Evolutionary conservation across 495 filamentous ascomycete genomes (phyloP), one percentile per base, ranked within the genome.

Genomic region (Hyphodiscus hymeniophilus): DNA sequence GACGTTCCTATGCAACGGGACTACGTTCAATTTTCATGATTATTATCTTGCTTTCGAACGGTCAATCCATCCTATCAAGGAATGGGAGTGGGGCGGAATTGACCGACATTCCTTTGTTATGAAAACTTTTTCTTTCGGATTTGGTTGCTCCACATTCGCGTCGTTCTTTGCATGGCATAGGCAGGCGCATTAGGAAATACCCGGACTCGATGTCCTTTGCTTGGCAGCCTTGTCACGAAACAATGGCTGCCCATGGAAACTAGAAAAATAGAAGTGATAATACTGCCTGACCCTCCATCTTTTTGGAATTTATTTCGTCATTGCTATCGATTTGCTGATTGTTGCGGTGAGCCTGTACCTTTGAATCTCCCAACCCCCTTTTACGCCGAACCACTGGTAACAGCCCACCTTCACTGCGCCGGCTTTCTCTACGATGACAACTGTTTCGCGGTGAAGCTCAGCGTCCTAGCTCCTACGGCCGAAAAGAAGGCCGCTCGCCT

Each of bases 1-100:
- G 77, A 81, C 55, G 66, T 81, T 51, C 69, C 73, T 24, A 70
- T 77, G 60, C 82, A 87, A 63, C 72, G 81, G 52, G 84, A 89
- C 57, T 89, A 77, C 60, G 76, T 88, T 59, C 66, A 66, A 40
- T 71, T 87, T 56, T 51, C 18, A 41, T 53, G 20, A 50, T n/a
- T 39, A 26, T 40, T 17, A 35, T 42, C 23, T 38, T 44, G 20
- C 50, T 44, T 21, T 46, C 26, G 47, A 36, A 30, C 40, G 16
- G 40, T 45, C 31, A 15, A 20, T 30, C 36, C 38, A 35, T 30
- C 22, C 38, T 40, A 21, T 20, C 3, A 7, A 18, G 38, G 17
- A 20, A 6, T 40, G 12, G 16, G 38, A 18, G 20, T 20, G 8
- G 15, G 38, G 38, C 38, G 12, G 20, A 20, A 15, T 22, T 18